These are phyloP conservation scores for Hypoxylon rubiginosum DNA, from an alignment of 2,329 filamentous ascomycete genomes.

Conservation along the genomic window DNA sequence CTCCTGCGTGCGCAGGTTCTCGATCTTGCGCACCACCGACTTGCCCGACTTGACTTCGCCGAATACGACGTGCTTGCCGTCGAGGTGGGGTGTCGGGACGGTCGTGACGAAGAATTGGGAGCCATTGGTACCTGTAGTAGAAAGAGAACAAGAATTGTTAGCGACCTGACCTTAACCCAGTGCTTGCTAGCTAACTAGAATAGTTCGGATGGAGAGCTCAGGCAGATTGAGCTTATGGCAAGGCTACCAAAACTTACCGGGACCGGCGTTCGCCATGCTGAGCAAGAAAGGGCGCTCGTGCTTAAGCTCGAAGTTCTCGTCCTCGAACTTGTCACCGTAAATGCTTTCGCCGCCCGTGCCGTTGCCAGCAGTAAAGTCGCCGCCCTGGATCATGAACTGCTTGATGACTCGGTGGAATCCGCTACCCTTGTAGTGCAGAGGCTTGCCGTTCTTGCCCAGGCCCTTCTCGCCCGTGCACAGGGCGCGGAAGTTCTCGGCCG, in stretches of 20 bases:
- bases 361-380: conserved; percentile 95
- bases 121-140: conserved; percentile 83
- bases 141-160: conserved; percentile 8
- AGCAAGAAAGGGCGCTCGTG: conserved; percentile 94
- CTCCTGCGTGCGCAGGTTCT: conserved; percentile 81
- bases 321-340: conserved; percentile 96
- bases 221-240: not conserved
- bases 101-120: conserved; percentile 99
- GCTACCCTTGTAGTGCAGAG: conserved; percentile 92
- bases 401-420: conserved; percentile 98
- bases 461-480: conserved; percentile 98
- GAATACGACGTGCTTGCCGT: conserved; percentile 97
- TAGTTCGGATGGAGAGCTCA: not conserved
- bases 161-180: not conserved
- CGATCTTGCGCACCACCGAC: conserved; percentile 88
- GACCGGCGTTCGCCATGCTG: conserved; percentile 98
- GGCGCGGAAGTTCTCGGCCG: conserved; percentile 94
- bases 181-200: not conserved
- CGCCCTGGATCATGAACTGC: conserved; percentile 98
- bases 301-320: conserved; percentile 94
- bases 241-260: conserved; percentile 67
- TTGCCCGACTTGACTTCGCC: conserved; percentile 95
- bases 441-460: conserved; percentile 82
- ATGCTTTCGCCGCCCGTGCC: conserved; percentile 97
- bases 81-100: conserved; percentile 92